These are phyloP conservation scores for Hortiboletus rubellus DNA, from an alignment of 1,284 basidiomycete genomes.

Conservation along the genomic window DNA sequence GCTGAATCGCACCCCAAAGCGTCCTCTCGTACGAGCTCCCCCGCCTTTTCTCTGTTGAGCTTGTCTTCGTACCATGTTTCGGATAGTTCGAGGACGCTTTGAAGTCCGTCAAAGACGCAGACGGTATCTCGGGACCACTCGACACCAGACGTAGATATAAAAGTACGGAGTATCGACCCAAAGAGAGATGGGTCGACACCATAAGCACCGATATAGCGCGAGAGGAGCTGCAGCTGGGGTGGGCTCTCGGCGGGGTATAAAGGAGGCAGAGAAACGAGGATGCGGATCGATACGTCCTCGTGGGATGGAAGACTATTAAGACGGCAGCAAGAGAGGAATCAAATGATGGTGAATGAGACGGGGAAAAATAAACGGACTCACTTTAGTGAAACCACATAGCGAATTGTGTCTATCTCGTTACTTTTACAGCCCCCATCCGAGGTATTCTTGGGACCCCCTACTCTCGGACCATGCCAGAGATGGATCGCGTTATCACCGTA, in stretches of 20 bases:
- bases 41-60: constrained; percentile 55
- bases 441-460: constrained; percentile 20
- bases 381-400: constrained; percentile 64
- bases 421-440: constrained; percentile 1
- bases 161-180: constrained; percentile 78
- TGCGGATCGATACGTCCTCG: constrained; percentile 55
- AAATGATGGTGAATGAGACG: neutral
- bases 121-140: constrained; percentile 74
- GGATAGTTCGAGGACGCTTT: constrained; percentile 71
- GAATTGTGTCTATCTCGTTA: constrained; percentile 41
- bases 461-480: constrained; percentile 48
- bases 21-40: constrained; percentile 61
- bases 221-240: constrained; percentile 84
- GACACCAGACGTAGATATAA: constrained; percentile 73
- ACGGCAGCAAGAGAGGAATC: neutral
- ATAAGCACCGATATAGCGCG: constrained; percentile 81
- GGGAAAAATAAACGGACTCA: constrained; percentile 20
- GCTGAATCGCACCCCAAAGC: constrained; percentile 35
- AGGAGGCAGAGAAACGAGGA: constrained; percentile 74
- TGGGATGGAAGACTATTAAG: constrained; percentile 43
- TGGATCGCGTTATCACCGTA: constrained; percentile 70
- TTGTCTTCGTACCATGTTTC: constrained; percentile 70
- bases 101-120: constrained; percentile 87
- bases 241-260: constrained; percentile 71
- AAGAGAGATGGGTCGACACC: constrained; percentile 72